A percentile compares a stretch with the other conserved stretches of the same genome.
phyloP scores from a whole-genome alignment of 345 rosid genomes.

The Abelmoschus esculentus region DNA sequence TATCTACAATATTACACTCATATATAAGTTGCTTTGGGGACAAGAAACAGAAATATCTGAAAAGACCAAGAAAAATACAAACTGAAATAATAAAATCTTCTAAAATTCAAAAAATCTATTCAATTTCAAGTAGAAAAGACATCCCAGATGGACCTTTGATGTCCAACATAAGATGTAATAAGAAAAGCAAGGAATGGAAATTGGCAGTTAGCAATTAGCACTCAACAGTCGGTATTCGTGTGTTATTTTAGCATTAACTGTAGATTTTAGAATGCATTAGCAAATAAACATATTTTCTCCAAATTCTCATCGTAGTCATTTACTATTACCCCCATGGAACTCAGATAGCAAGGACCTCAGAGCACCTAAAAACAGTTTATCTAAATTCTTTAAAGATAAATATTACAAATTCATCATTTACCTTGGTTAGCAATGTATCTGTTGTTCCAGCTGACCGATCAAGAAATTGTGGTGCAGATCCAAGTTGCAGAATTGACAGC shows the following conservation, averaged over 20 bases:
- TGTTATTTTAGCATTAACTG: background rate
- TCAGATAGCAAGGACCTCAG: background rate
- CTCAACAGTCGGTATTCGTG: background rate
- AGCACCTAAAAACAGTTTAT: background rate
- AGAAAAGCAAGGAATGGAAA: no score
- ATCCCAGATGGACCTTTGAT: no score
- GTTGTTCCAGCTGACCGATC: no score
- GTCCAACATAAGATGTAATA: no score
- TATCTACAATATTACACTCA: background rate
- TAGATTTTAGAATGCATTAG: background rate
- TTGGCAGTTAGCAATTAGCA: background rate
- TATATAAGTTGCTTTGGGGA: background rate
- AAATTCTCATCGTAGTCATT: background rate
- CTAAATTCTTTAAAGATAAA: background rate
- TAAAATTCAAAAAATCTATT: no score
- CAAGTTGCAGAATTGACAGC: constrained; percentile 31
- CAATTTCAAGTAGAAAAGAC: no score
- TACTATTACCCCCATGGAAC: background rate
- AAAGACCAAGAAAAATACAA: background rate
- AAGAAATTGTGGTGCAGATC: constrained; percentile 9
- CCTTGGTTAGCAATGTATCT: no score
- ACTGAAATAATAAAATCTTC: background rate
- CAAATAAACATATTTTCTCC: background rate
- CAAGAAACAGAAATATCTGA: background rate
- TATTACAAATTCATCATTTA: no score